Base-by-base conservation (phyloP, 805 yeast genomes). In the Candida stauntonica region DNA sequence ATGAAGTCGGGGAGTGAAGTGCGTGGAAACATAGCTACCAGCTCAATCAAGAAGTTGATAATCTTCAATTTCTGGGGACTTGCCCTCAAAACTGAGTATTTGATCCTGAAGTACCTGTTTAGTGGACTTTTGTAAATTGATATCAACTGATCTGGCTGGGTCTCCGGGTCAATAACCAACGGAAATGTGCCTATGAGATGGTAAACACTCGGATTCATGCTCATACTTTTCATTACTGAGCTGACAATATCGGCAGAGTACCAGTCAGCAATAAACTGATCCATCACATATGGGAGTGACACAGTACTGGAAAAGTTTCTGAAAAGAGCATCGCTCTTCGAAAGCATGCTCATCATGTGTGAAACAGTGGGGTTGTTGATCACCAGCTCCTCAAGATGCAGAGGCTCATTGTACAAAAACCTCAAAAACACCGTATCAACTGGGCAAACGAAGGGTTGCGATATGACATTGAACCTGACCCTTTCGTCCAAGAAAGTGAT, bases 261-360 rank as follows among this genome's bases (percentile, higher is more conserved):
- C 52, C 52, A 50, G 17, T 50, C 54, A 3, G 26, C 14, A 4
- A 42, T 14, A 30, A 50, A 30, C 17, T 17, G 26, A 2, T 36
- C 31, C 4, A 46, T 21, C 11, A 42, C 33, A n/a, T 29, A 36
- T 1, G n/a, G 28, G 26, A 28, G 24, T 6, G 7, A 9, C 3
- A 23, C 26, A 14, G 28, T 17, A 3, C 18, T 27, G 9, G 27
- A 7, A 31, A 50, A 42, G 29, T 41, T 45, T 29, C 35, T 35
- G 35, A 47, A 41, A 2, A 47, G 35, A 33, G 36, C 26, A 17
- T 45, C 47, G 16, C 48, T 39, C 30, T 40, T 45, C 12, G 35
- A 32, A 13, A 49, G 39, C 39, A 43, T 35, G 14, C 28, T 12
- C 29, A 42, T 29, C 24, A 46, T 31, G 14, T 35, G 17, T 3